These are phyloP conservation scores for Macaranga tanarius DNA, from an alignment of 441 rosid species.

Conservation along the genomic window DNA sequence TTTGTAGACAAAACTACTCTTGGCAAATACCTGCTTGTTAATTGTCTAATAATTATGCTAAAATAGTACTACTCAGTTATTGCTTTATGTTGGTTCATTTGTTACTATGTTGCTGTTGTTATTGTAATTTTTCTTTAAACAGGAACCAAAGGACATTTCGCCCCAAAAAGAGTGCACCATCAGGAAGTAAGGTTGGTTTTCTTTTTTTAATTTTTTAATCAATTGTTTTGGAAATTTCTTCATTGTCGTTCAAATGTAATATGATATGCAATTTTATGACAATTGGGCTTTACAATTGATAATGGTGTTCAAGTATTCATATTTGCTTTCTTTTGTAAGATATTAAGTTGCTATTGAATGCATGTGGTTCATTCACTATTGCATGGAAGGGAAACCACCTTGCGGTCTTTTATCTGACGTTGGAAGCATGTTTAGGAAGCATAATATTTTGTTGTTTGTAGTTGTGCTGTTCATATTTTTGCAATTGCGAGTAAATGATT, in stretches of 20 bases:
- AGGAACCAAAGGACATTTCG: conserved; percentile 97
- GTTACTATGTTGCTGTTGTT: background rate
- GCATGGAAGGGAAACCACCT: background rate
- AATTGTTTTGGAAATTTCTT: background rate
- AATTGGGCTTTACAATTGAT: background rate
- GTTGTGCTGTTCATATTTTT: background rate
- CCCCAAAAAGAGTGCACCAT: conserved; percentile 95
- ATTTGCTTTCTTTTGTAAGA: background rate
- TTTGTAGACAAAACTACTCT: background rate
- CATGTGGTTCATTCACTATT: background rate
- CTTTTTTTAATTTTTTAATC: background rate
- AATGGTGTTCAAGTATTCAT: background rate
- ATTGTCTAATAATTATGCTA: background rate
- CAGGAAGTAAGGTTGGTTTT: conserved; percentile 89
- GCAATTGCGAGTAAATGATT: too few species aligned
- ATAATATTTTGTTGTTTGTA: background rate
- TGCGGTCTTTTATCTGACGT: background rate
- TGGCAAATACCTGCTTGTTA: background rate
- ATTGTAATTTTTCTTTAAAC: conserved; percentile 26
- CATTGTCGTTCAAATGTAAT: background rate
- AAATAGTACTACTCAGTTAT: background rate
- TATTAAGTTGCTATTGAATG: background rate
- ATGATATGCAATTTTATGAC: background rate
- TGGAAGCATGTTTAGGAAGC: background rate
- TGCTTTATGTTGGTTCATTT: background rate